Evolutionary conservation across 2,329 filamentous ascomycete species (phyloP).

Genomic region (Knufia fluminis): DNA sequence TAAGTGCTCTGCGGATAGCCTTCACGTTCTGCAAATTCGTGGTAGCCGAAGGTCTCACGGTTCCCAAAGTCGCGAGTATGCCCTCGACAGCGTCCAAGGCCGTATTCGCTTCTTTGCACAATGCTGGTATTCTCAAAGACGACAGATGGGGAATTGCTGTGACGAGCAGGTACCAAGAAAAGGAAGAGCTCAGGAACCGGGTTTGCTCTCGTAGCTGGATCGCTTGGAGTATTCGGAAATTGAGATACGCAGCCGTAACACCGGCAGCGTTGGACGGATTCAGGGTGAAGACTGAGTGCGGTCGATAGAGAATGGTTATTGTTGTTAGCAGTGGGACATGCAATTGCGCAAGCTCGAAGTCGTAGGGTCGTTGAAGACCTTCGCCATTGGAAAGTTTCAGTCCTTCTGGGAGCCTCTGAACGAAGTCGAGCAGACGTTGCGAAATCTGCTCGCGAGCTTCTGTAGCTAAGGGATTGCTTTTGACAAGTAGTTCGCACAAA

Average conservation of each 20-base stretch:
- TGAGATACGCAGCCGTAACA: slow-evolving; percentile 11
- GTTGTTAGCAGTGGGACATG: slow-evolving; percentile 13
- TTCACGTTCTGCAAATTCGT: slow-evolving; percentile 13
- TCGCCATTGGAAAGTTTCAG: slow-evolving; percentile 9
- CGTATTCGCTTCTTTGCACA: slow-evolving; percentile 5
- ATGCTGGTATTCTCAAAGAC: slow-evolving; percentile 9
- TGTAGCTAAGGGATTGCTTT: slow-evolving; percentile 1
- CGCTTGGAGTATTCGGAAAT: slow-evolving; percentile 13
- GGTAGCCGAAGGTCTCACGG: slow-evolving; percentile 9
- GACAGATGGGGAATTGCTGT: slow-evolving; percentile 14
- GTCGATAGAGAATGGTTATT: slow-evolving; percentile 13
- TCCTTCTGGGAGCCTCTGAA: slow-evolving; percentile 10
- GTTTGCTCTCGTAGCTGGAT: slow-evolving; percentile 13
- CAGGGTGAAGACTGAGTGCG: slow-evolving; percentile 11
- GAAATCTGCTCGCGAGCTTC: background rate
- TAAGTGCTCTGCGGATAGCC: slow-evolving; percentile 11
- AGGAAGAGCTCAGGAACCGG: slow-evolving; percentile 11
- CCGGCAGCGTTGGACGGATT: slow-evolving; percentile 6
- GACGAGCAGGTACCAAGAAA: slow-evolving; percentile 12
- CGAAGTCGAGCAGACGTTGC: slow-evolving; percentile 11
- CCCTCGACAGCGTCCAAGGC: slow-evolving; percentile 11
- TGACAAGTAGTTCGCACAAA: slow-evolving; percentile 11
- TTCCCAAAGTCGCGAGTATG: slow-evolving; percentile 9
- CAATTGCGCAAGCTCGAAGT: slow-evolving; percentile 13
- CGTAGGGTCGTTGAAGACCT: slow-evolving; percentile 10